Percentiles rank a stretch among this genome's conserved stretches.
These are phyloP conservation scores for Sisymbrium irio DNA, from an alignment of 345 rosid species.

Conservation along the genomic window DNA sequence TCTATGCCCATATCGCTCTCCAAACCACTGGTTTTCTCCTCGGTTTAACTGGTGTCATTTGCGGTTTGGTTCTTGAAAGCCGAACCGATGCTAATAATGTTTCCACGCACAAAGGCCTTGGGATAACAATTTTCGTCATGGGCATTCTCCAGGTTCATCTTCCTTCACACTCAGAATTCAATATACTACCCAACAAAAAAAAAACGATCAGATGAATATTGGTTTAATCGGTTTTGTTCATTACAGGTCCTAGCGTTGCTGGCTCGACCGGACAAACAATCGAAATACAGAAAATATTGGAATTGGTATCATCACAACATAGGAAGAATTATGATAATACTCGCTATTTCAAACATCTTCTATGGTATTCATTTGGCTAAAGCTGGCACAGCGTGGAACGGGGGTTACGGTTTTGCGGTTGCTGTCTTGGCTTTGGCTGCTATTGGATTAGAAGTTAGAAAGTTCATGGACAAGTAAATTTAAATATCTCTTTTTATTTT, in stretches of 20 bases:
- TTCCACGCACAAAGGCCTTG: conserved; percentile 60
- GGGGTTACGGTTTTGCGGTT: conserved; percentile 52
- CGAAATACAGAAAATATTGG: conserved; percentile 68
- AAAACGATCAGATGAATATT: background rate
- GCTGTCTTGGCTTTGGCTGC: conserved; percentile 41
- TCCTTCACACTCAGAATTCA: background rate
- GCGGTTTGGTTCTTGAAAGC: conserved; percentile 57
- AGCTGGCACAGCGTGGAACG: conserved; percentile 58
- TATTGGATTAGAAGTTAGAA: conserved; percentile 42
- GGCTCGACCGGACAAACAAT: conserved; percentile 55
- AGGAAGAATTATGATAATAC: conserved; percentile 56
- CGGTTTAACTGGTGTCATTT: conserved; percentile 56
- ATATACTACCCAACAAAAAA: background rate
- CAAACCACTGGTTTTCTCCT: conserved; percentile 52
- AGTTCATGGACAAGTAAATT: conserved; percentile 41
- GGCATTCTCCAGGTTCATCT: conserved; percentile 71
- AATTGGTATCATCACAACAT: conserved; percentile 71
- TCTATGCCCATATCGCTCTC: conserved; percentile 51
- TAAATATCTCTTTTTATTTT: background rate
- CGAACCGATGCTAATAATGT: conserved; percentile 41
- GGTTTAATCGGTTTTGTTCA: background rate
- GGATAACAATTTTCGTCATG: conserved; percentile 66
- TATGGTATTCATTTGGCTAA: conserved; percentile 76
- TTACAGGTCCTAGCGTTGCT: conserved; percentile 58
- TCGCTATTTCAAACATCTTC: conserved; percentile 69